A percentile compares a stretch with the other conserved stretches of the same genome.
Conservation (phyloP, 805 yeast species). For the Nakazawaea ernobii region DNA sequence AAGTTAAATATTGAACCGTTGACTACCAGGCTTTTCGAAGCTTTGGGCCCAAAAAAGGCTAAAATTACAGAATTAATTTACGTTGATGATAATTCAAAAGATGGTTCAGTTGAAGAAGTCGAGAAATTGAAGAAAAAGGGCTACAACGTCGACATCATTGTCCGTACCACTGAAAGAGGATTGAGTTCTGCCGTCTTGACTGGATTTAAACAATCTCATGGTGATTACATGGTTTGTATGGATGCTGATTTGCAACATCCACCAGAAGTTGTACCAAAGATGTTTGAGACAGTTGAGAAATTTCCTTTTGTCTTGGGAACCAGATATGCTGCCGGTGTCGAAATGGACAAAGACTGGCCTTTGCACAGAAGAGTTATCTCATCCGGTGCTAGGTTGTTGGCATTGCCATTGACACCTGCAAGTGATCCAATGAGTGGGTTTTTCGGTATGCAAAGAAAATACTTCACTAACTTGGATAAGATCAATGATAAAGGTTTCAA, state of each 20-base stretch:
- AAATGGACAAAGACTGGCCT: slow-evolving; percentile 50
- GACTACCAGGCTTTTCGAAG: slow-evolving; percentile 42
- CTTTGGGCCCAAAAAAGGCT: slow-evolving; percentile 36
- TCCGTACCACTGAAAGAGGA: slow-evolving; percentile 46
- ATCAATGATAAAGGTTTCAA: slow-evolving; percentile 42
- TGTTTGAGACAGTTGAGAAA: slow-evolving; percentile 32
- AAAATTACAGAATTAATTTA: slow-evolving; percentile 40
- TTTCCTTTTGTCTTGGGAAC: slow-evolving; percentile 45
- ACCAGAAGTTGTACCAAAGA: slow-evolving; percentile 43
- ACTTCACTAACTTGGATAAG: slow-evolving; percentile 31
- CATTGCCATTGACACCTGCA: slow-evolving; percentile 44
- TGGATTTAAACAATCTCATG: slow-evolving; percentile 42
- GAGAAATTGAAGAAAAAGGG: slow-evolving; percentile 37
- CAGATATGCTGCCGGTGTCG: slow-evolving; percentile 50
- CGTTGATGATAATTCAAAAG: slow-evolving; percentile 46
- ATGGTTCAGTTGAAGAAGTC: slow-evolving; percentile 49
- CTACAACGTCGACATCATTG: slow-evolving; percentile 42
- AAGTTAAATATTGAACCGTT: slow-evolving; percentile 42
- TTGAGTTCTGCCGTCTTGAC: slow-evolving; percentile 43
- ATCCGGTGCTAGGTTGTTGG: slow-evolving; percentile 42
- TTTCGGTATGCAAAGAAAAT: slow-evolving; percentile 43
- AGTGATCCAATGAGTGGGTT: slow-evolving; percentile 51
- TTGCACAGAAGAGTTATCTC: slow-evolving; percentile 43
- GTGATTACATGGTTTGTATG: slow-evolving; percentile 44
- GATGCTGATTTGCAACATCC: slow-evolving; percentile 52